Evolutionary conservation across 345 rosid species (phyloP).

Genomic region (Brassica incana): DNA sequence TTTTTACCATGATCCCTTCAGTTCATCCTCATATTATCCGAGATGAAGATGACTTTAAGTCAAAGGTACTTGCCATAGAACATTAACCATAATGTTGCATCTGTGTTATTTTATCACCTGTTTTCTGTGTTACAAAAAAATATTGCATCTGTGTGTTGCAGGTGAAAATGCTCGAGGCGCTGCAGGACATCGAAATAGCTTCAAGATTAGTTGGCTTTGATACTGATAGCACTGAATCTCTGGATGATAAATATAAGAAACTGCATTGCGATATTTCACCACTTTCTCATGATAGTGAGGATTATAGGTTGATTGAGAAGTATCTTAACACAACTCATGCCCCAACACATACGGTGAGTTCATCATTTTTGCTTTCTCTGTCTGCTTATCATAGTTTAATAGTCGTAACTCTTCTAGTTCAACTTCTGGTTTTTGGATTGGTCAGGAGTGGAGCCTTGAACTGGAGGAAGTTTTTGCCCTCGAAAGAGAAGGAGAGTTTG

Average conservation of each 20-base stretch:
- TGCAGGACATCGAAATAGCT: conserved; percentile 94
- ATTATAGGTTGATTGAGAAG: conserved; percentile 69
- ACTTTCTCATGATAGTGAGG: conserved; percentile 83
- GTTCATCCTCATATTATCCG: conserved; percentile 82
- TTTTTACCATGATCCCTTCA: conserved; percentile 92
- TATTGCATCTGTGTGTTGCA: conserved; percentile 35
- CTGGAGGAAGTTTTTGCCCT: conserved; percentile 89
- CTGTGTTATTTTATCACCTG: background rate
- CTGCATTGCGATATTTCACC: conserved; percentile 66
- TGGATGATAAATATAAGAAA: conserved; percentile 83
- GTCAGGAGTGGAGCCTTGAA: conserved; percentile 86
- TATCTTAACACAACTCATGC: conserved; percentile 87
- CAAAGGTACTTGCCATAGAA: conserved; percentile 57
- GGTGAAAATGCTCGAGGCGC: conserved; percentile 99
- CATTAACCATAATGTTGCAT: background rate
- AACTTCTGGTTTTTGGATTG: conserved; percentile 14
- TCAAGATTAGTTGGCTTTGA: conserved; percentile 97
- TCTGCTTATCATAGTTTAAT: background rate
- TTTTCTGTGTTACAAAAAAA: background rate
- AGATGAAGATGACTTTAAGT: conserved; percentile 85
- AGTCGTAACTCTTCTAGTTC: background rate
- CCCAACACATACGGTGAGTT: conserved; percentile 82
- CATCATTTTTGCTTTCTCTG: background rate
- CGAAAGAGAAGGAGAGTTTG: conserved; percentile 88
- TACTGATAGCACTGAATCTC: conserved; percentile 66